phyloP scores from a whole-genome alignment of 331 rosid species.

The Rhamnella rubrinervis region DNA sequence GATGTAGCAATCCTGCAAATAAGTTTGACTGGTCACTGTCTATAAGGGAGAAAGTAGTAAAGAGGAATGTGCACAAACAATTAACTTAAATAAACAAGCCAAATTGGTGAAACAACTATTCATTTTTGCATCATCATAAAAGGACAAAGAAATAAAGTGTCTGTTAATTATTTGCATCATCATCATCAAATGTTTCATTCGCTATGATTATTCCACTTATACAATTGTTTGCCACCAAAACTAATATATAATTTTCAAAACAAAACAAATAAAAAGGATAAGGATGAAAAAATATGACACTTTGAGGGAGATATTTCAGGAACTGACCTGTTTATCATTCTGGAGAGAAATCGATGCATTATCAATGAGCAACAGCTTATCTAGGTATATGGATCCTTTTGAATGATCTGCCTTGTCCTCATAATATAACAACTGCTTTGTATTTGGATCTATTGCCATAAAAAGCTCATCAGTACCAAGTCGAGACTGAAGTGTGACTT shows the following conservation, averaged over 20 bases:
- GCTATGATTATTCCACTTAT: too few relatives aligned
- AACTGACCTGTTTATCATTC: slow-evolving; percentile 81
- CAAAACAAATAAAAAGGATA: background rate
- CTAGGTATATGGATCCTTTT: slow-evolving; percentile 68
- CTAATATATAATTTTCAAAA: too few relatives aligned
- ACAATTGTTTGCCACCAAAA: too few relatives aligned
- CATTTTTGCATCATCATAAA: too few relatives aligned
- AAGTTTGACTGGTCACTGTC: background rate
- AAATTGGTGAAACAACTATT: too few relatives aligned
- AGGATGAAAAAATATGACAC: background rate
- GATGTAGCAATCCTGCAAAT: slow-evolving; percentile 88
- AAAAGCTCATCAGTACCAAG: slow-evolving; percentile 95
- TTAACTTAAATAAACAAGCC: too few relatives aligned
- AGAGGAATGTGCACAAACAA: too few relatives aligned
- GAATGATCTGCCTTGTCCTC: slow-evolving; percentile 79
- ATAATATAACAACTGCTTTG: slow-evolving; percentile 83
- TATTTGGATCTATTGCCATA: slow-evolving; percentile 82
- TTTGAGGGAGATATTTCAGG: slow-evolving; percentile 11
- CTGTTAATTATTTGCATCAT: too few relatives aligned
- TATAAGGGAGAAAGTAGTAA: too few relatives aligned
- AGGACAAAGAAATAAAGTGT: too few relatives aligned
- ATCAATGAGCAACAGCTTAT: slow-evolving; percentile 66
- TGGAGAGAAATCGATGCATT: slow-evolving; percentile 77
- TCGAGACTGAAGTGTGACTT: slow-evolving; percentile 79
- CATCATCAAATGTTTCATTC: too few relatives aligned